A percentile compares a stretch with the other conserved stretches of the same genome.
Conservation (phyloP, 108 stramenopile genomes). For the Nitzschia sp. region DNA sequence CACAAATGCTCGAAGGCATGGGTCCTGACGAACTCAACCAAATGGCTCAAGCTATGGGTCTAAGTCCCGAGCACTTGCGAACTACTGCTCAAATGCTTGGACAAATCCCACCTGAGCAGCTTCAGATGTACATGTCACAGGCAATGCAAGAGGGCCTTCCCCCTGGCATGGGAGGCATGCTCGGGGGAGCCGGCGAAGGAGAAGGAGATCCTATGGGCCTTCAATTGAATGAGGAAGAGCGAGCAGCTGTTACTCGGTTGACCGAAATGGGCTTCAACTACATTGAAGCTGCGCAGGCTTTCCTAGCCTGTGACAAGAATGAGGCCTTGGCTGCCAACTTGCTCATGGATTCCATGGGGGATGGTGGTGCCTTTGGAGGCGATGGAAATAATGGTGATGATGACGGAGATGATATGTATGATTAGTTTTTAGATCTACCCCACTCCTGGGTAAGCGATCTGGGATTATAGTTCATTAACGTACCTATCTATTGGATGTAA, state of each 20-base stretch:
- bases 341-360: conserved; percentile 84
- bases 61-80: conserved; percentile 91
- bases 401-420: conserved; percentile 83
- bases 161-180: conserved; percentile 45
- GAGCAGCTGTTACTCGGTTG: conserved; percentile 93
- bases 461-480: background rate
- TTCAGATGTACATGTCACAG: conserved; percentile 86
- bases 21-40: conserved; percentile 83
- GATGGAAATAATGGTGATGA: conserved; percentile 37
- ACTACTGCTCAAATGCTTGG: conserved; percentile 86
- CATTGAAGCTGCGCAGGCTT: conserved; percentile 93
- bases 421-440: conserved; percentile 32
- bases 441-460: background rate
- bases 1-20: conserved; percentile 85
- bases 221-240: conserved; percentile 90
- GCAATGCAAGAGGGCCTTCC: conserved; percentile 65
- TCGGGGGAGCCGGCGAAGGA: conserved; percentile 46
- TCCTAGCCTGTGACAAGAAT: conserved; percentile 99
- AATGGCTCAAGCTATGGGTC: conserved; percentile 91
- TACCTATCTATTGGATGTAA: background rate
- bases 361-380: conserved; percentile 48
- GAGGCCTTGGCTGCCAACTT: conserved; percentile 97
- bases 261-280: conserved; percentile 95
- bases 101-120: conserved; percentile 91
- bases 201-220: conserved; percentile 68